Evolutionary conservation across 2,329 filamentous ascomycete genomes (phyloP).

Genomic region (Arthrinium puccinioides): DNA sequence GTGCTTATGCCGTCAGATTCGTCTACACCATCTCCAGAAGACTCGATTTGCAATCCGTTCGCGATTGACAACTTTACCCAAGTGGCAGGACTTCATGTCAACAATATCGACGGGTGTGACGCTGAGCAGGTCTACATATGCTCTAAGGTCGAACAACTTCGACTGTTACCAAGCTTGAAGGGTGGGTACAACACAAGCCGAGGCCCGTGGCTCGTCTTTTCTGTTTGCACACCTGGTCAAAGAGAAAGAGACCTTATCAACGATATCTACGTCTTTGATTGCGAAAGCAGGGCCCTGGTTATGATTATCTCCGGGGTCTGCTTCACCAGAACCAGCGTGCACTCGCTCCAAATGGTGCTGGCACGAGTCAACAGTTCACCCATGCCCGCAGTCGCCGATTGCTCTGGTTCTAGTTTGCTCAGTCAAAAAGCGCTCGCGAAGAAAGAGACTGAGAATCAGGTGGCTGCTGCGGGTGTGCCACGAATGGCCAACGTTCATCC

Average conservation of each 20-base stretch:
- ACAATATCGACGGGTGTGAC: background rate
- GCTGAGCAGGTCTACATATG: background rate
- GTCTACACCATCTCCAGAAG: background rate
- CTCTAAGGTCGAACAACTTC: background rate
- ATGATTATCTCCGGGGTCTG: slow-evolving; percentile 9
- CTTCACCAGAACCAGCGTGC: slow-evolving; percentile 5
- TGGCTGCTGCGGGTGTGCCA: background rate
- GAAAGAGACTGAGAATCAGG: background rate
- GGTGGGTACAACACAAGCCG: background rate
- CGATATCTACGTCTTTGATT: slow-evolving; percentile 12
- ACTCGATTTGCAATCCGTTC: background rate
- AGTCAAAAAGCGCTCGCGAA: background rate
- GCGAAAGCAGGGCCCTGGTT: slow-evolving; percentile 8
- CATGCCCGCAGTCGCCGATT: background rate
- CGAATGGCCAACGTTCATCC: no score
- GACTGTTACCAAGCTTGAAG: background rate
- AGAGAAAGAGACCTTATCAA: background rate
- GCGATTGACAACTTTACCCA: background rate
- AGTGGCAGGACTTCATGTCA: background rate
- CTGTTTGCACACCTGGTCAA: background rate
- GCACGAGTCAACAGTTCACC: background rate
- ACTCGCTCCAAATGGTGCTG: background rate
- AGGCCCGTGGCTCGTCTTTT: background rate
- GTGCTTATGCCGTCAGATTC: background rate
- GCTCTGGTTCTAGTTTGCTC: background rate